phyloP scores from a whole-genome alignment of 2,329 filamentous ascomycete species.

The Scytalidium sp. region DNA sequence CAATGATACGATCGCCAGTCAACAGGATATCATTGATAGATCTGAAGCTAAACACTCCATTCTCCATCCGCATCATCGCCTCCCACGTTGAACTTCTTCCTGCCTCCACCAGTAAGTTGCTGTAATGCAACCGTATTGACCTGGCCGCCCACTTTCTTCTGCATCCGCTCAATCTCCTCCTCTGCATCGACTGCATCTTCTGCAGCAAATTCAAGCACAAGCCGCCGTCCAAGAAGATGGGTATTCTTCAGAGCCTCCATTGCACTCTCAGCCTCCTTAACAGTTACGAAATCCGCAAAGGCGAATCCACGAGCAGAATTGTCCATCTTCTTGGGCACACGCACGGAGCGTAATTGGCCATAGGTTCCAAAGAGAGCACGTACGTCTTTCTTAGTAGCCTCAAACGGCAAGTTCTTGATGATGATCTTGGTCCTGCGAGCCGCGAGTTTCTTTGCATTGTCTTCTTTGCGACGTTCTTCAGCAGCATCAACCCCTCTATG shows the following conservation, averaged over 20 bases:
- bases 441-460: constrained; percentile 76
- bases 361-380: constrained; percentile 83
- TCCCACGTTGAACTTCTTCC: constrained; percentile 86
- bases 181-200: constrained; percentile 88
- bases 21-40: not conserved
- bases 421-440: constrained; percentile 85
- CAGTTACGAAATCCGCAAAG: constrained; percentile 92
- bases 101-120: constrained; percentile 77
- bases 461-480: constrained; percentile 79
- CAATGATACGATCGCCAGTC: not conserved
- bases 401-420: constrained; percentile 97
- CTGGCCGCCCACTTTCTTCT: constrained; percentile 90
- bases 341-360: constrained; percentile 87
- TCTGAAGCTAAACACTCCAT: constrained; percentile 16
- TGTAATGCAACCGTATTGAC: constrained; percentile 88
- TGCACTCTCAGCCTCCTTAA: constrained; percentile 85
- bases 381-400: constrained; percentile 90
- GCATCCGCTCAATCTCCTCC: constrained; percentile 95
- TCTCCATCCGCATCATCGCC: constrained; percentile 58
- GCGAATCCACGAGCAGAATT: constrained; percentile 86
- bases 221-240: constrained; percentile 82
- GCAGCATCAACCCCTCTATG: constrained; percentile 86
- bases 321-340: constrained; percentile 94
- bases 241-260: constrained; percentile 90
- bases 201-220: constrained; percentile 90